Evolutionary conservation across 2,329 filamentous ascomycete species (phyloP).

Genomic region (Paecilomyces niveus): DNA sequence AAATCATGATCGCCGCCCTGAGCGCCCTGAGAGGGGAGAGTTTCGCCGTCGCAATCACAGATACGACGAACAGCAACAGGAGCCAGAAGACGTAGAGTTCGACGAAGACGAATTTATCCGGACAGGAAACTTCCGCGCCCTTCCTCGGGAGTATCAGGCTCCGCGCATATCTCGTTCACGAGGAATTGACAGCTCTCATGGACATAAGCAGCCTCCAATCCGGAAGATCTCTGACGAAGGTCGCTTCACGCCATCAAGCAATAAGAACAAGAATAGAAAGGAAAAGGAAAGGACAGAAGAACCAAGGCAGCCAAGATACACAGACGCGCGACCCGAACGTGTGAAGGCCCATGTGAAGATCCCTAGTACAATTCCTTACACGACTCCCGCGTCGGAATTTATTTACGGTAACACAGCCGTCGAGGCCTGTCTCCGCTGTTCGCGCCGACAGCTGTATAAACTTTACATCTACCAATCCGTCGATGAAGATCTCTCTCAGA

Average conservation of each 20-base stretch:
- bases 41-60: neutral
- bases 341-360: conserved; percentile 28
- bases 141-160: conserved; percentile 11
- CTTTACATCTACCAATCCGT: conserved; percentile 67
- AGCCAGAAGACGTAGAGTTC: conserved; percentile 5
- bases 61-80: neutral
- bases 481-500: conserved; percentile 45
- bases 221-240: conserved; percentile 1
- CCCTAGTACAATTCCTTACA: conserved; percentile 54
- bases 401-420: conserved; percentile 80
- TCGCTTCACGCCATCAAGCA: neutral
- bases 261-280: conserved; percentile 1
- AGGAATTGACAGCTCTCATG: conserved; percentile 2
- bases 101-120: conserved; percentile 26
- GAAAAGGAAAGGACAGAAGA: neutral
- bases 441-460: conserved; percentile 68
- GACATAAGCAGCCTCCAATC: neutral
- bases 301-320: conserved; percentile 11
- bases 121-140: conserved; percentile 20
- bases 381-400: conserved; percentile 84
- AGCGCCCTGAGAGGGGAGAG: neutral
- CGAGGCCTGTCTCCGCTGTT: conserved; percentile 64
- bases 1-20: neutral
- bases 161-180: neutral
- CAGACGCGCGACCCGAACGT: conserved; percentile 22